Base-by-base conservation (phyloP, 768 basidiomycete genomes). In the Leccinum truebloodii region DNA sequence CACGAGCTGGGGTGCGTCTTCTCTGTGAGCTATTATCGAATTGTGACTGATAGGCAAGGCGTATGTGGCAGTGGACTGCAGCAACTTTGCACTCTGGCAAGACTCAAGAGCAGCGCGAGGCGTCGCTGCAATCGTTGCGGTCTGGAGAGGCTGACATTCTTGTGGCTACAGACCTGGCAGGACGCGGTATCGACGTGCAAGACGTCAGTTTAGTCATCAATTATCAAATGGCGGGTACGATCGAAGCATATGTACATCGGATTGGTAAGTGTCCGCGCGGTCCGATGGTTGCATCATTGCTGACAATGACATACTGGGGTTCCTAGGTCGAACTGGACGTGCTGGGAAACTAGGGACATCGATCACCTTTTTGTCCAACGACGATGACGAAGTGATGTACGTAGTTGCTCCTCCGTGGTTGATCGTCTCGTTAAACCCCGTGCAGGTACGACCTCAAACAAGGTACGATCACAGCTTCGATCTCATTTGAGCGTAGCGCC, bases 141-240 rank as follows among this genome's bases (percentile, higher is more conserved):
- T 88, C 82, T 28, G 96, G 95, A 54, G 88, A 94, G 55, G 81
- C 89, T 20, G 88, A 95, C 71, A 83, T 98, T 22, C 82, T 99
- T 8, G 96, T 99, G 34, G 97, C 97, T 1, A 99, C 97, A 5
- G 97, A 99, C 75, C 81, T 99, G 49, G 97, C 97, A 46, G 97
- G 97, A 50, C 92, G 97, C 69, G 97, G 97, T 83, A 98, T 98
- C 74, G 97, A 99, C 75, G 96, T 99, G 13, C 92, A 94, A 62
- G 95, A 98, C 72, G 97, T 98, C 61, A 90, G 87, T 61, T 80
- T 97, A 54, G 96, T 98, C 63, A 87, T 98, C 81, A 98, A 98
- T 75, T 99, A 87, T 82, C 94, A 97, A 78, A 98, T 98, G 96
- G 86, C 95, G 6, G 86, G 84, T 67, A 93, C 90, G 22, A 98